phyloP scores from a whole-genome alignment of 495 filamentous ascomycete species.

The Penicillium herquei region DNA sequence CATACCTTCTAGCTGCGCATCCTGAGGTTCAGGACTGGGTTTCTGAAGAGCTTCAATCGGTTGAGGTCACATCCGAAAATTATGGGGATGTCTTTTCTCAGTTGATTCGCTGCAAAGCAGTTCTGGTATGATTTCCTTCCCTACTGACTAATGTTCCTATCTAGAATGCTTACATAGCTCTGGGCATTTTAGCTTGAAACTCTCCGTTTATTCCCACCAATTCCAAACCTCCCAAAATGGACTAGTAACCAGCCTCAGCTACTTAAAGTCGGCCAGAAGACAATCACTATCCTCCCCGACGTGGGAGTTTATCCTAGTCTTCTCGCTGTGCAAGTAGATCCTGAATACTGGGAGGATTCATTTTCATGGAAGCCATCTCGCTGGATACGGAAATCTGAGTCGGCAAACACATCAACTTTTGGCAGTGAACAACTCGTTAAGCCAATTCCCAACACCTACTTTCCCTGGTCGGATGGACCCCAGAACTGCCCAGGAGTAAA shows the following conservation, averaged over 20 bases:
- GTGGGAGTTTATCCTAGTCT: constrained; percentile 39
- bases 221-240: constrained; percentile 40
- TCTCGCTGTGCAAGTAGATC: constrained; percentile 16
- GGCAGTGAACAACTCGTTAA: no score
- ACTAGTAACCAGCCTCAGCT: constrained; percentile 31
- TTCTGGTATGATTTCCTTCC: constrained; percentile 9
- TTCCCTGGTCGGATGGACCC: constrained; percentile 49
- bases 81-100: constrained; percentile 6
- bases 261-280: constrained; percentile 11
- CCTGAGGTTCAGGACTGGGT: constrained; percentile 42
- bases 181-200: constrained; percentile 50
- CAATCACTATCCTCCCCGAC: constrained; percentile 26
- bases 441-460: constrained; percentile 28
- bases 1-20: constrained; percentile 37
- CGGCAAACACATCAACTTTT: background rate
- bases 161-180: no score
- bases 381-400: no score
- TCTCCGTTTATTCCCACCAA: constrained; percentile 47
- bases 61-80: background rate
- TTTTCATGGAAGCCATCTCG: constrained; percentile 47
- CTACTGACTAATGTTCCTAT: no score
- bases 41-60: constrained; percentile 26
- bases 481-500: constrained; percentile 50
- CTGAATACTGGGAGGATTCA: constrained; percentile 41
- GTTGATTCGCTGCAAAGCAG: background rate